Base-by-base conservation (phyloP, 164 flowering plant species). In the Taxillus chinensis region DNA sequence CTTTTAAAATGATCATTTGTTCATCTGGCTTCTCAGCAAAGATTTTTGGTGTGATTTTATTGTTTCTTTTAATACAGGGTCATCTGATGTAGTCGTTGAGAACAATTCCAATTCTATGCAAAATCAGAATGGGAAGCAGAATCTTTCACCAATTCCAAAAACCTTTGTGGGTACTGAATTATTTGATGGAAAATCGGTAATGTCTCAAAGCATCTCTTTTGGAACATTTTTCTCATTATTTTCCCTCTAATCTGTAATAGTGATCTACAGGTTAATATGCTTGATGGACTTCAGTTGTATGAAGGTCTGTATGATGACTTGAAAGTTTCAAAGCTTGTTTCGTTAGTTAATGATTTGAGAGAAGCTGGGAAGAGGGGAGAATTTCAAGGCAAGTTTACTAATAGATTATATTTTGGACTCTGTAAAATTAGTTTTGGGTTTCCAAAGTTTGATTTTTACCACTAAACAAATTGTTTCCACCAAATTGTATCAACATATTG, bases 311-410 rank as follows among this genome's bases (percentile, higher is more conserved):
- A 77, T 60, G 79, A 77, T 68, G 78, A 60, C 39, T 68, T 80
- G 8, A 89, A 85, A 73, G 78, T 86, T 60, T 76, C 86, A 55
- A 80, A 73, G 64, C 72, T 91, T 64, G 66, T 79, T 53, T 75
- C 79, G 14, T 63, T 85, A 75, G 90, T 75, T 37, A 82, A 86
- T 80, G 97, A 89, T 69, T 64, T 86, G 70, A 89, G 90, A 77
- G 73, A 82, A 65, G 77, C 92, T 2, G 97, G 97, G 49, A 78
- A 71, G 61, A 80, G 75, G 71, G 93, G 93, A 63, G 85, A 89
- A 37, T 70, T 83, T 59, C 89, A 79, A 89, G 97, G 97, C 73
- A 83, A 85, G 90, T 76, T 60, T 9, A 27, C 11, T 61, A 14
- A 3, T 59, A 39, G 12, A 39, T 45, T 46, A 39, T 45, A 52